Conservation (phyloP, 306 rosid species). For the Fragaria nilgerrensis region DNA sequence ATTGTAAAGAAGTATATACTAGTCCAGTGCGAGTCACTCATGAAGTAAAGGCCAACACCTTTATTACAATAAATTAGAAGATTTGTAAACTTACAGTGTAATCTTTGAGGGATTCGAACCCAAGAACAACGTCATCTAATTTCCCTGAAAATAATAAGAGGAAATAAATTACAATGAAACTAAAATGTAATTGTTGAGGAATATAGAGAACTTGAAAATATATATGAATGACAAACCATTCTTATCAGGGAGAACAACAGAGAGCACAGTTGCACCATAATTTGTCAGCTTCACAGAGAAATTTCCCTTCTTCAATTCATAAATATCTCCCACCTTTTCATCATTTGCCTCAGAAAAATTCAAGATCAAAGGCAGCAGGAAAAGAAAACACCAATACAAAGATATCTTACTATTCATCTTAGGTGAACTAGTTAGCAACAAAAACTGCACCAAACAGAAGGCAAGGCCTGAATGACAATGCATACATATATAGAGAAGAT, state of each 20-base stretch:
- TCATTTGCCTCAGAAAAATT: slow-evolving; percentile 5
- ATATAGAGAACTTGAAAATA: neutral
- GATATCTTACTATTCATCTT: slow-evolving; percentile 25
- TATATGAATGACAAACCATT: slow-evolving; percentile 18
- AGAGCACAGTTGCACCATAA: slow-evolving; percentile 39
- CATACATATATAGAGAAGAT: neutral
- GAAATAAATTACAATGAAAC: neutral
- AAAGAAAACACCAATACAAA: slow-evolving; percentile 11
- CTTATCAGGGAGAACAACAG: slow-evolving; percentile 36
- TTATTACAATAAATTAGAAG: neutral
- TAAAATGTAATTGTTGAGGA: neutral
- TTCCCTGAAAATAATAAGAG: slow-evolving; percentile 23
- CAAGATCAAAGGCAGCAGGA: neutral
- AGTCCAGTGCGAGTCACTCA: neutral
- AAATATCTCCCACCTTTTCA: slow-evolving; percentile 20
- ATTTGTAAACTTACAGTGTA: slow-evolving; percentile 20
- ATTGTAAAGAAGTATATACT: neutral
- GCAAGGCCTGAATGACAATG: neutral
- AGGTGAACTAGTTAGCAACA: neutral
- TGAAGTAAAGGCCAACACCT: neutral
- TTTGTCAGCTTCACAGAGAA: slow-evolving; percentile 32
- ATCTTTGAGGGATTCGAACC: slow-evolving; percentile 17
- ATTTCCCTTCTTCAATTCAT: slow-evolving; percentile 32
- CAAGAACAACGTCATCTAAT: slow-evolving; percentile 38
- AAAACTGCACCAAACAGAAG: neutral